Percentiles rank a stretch among this genome's conserved stretches.
Evolutionary conservation across 2,329 filamentous ascomycete genomes (phyloP).

Genomic region (Blastomyces gilchristii): DNA sequence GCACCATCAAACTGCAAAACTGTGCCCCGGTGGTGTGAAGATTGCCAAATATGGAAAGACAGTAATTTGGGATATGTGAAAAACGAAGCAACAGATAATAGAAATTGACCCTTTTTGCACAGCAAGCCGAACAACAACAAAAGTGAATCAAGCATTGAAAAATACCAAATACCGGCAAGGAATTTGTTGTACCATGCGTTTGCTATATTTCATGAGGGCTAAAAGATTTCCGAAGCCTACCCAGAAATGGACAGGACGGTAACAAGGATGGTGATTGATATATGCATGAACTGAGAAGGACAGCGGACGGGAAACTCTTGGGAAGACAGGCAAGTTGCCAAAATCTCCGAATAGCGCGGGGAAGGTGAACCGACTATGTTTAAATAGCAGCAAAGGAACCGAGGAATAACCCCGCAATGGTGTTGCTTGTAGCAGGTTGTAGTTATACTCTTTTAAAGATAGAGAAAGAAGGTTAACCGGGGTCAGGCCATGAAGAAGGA

Average conservation of each 20-base stretch:
- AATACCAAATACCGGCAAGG: not conserved
- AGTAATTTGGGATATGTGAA: too few relatives aligned
- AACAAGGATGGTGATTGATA: not conserved
- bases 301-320: not conserved
- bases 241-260: not conserved
- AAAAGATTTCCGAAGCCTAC: not conserved
- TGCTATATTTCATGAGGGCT: not conserved
- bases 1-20: too few relatives aligned
- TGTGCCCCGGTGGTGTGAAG: not conserved
- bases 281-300: not conserved
- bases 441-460: too few relatives aligned
- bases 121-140: not conserved
- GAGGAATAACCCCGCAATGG: not conserved
- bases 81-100: not conserved
- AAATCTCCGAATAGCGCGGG: not conserved
- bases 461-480: too few relatives aligned
- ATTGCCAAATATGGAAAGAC: not conserved
- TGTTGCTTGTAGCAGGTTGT: not conserved
- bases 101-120: not conserved
- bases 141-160: not conserved
- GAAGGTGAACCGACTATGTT: not conserved
- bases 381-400: not conserved
- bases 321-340: not conserved
- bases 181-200: not conserved
- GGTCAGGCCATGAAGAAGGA: too few relatives aligned